Evolutionary conservation across 2,329 filamentous ascomycete genomes (phyloP), one percentile per base, ranked within the genome.

Genomic region (Blumeria graminis): DNA sequence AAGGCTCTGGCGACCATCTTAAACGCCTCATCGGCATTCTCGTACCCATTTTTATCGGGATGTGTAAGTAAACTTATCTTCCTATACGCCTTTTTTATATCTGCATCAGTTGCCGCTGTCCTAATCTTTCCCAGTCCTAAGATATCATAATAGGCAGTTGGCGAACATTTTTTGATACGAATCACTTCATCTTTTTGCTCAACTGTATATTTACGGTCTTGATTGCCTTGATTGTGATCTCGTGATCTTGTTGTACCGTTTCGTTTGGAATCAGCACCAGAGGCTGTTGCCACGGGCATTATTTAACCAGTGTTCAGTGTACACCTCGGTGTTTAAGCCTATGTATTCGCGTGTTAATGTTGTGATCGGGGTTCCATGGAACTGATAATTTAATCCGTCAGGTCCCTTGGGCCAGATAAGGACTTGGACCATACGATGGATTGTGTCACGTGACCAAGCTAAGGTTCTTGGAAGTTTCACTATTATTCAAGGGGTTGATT

Each of bases 41-140:
- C 82, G 68, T 95, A 89, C 55, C 89, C 89, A 75, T 98, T 98
- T 74, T 98, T 98, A 74, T 98, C 92, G 60, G 92, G 92, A 74
- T 98, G 92, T 58, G 92, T 98, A 66, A 96, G 75, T 65, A 98
- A 73, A 67, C 85, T 92, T 68, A 93, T 76, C 71, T 94, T 96
- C 66, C 90, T 80, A 71, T 98, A 98, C 6, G 92, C 90, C 73
- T 96, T 96, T 70, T 96, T 98, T 67, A 98, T 88, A 65, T 96
- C 90, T 60, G 74, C 70, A 63, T 96, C 90, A 53, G 80, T 80
- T 64, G 78, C 82, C 18, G 80, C 77, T 57, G 75, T 71, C 63
- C 76, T 76, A 41, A 82, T 72, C 54, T 72, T 70, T 60, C 83
- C 80, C 53, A 95, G 71, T 22, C 81, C 81, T 35, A 98, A 72